Evolutionary conservation across 2,329 filamentous ascomycete genomes (phyloP), one percentile per base, ranked within the genome.

Genomic region (Diplodia corticola): DNA sequence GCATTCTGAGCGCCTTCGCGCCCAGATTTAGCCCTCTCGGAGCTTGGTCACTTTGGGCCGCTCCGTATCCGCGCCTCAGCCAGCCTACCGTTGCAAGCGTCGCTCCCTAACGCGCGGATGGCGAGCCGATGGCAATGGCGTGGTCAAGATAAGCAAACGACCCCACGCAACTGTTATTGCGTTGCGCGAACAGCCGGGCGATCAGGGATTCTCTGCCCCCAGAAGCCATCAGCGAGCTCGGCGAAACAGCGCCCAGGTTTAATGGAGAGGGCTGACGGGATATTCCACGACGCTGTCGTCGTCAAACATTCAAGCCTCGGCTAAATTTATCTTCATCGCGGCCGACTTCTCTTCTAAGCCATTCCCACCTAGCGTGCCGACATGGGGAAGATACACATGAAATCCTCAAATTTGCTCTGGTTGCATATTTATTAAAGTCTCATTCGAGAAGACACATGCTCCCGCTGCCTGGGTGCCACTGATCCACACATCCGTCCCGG

Each of bases 111-210:
- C 48, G 24, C 48, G 24, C 55, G 37, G 2, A 24, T 59, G 22
- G 37, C 26, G 28, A 60, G 55, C 28, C 55, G 28, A n/a, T 49
- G 24, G 17, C 20, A 49, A 22, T 61, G 57, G 5, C 57, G 57
- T 44, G 12, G 57, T 61, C 44, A 13, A 61, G 57, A 60, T 60
- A 61, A 61, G 57, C 28, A 49, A 61, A 33, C 57, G 28, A 61
- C 57, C 57, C 57, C 44, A 61, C 44, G 57, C 57, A 24, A 60
- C 9, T 48, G 37, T 44, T 17, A 60, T 60, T 60, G 55, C 37
- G 30, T 30, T 26, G 37, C 55, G 55, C 37, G 28, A 61, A 24
- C 57, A 26, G 26, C 44, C 57, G 57, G 44, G 48, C 57, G 57
- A 61, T 61, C 57, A 61, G 57, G 57, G 57, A 61, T 61, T 48